phyloP scores from a whole-genome alignment of 495 filamentous ascomycete genomes.

The Penicillium chermesinum region DNA sequence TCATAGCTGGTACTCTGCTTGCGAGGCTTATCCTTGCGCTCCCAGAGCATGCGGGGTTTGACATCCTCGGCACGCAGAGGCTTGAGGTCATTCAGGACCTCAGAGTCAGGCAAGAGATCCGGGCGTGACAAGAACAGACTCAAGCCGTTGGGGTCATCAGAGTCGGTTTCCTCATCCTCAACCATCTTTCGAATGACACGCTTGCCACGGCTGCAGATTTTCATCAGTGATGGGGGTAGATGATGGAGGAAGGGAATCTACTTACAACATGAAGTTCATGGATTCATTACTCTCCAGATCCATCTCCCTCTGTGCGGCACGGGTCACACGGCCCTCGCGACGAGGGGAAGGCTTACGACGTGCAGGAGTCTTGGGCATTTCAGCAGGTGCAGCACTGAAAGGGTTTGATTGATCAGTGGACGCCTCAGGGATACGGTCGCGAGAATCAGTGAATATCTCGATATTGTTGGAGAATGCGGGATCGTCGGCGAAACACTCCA shows the following conservation, averaged over 20 bases:
- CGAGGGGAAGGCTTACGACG: slow-evolving; percentile 38
- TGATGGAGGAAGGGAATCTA: slow-evolving; percentile 43
- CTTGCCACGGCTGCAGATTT: slow-evolving; percentile 70
- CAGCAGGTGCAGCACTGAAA: slow-evolving; percentile 39
- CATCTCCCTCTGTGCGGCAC: background rate
- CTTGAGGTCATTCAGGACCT: slow-evolving; percentile 28
- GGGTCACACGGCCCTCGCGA: slow-evolving; percentile 1
- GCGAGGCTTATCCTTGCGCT: slow-evolving; percentile 19
- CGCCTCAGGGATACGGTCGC: slow-evolving; percentile 70
- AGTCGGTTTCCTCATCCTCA: slow-evolving; percentile 42
- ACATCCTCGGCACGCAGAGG: slow-evolving; percentile 67
- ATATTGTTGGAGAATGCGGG: slow-evolving; percentile 34
- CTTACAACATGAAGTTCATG: slow-evolving; percentile 19
- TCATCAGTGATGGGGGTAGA: slow-evolving; percentile 46
- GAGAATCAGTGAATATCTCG: slow-evolving; percentile 83
- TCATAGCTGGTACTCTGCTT: slow-evolving; percentile 2
- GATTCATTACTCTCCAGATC: background rate
- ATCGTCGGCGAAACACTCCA: slow-evolving; percentile 48
- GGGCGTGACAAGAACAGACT: slow-evolving; percentile 35
- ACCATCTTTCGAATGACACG: slow-evolving; percentile 65
- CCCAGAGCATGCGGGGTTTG: slow-evolving; percentile 81
- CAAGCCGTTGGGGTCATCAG: slow-evolving; percentile 47
- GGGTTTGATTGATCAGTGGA: slow-evolving; percentile 60
- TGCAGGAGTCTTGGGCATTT: background rate
- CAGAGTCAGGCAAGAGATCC: slow-evolving; percentile 12